Conservation (phyloP, 768 basidiomycete species). For the Boletus fagicola region DNA sequence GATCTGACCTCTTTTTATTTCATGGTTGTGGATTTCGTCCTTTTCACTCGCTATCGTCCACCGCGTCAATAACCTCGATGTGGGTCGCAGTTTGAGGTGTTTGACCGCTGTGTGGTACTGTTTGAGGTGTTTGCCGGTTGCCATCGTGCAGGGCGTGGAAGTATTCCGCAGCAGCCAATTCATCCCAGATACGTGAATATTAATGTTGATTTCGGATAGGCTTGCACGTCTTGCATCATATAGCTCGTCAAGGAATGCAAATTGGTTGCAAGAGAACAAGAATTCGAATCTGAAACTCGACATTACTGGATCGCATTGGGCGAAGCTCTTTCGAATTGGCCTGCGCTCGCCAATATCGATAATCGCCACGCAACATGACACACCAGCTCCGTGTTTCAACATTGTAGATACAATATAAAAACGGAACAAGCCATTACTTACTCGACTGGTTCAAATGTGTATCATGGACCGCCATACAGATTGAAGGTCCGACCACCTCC, state of each 20-base stretch:
- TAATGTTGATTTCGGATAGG: not conserved
- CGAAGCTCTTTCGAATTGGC: too few relatives aligned
- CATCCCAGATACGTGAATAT: not conserved
- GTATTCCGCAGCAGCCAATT: constrained; percentile 14
- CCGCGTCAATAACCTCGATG: not conserved
- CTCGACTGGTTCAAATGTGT: not conserved
- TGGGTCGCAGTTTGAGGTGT: not conserved
- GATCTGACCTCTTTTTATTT: constrained; percentile 33
- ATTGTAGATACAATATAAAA: not conserved
- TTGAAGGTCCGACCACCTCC: not conserved
- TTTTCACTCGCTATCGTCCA: not conserved
- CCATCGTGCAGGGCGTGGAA: constrained; percentile 10
- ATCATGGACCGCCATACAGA: not conserved
- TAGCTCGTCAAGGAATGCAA: not conserved
- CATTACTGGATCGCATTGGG: too few relatives aligned
- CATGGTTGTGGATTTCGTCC: constrained; percentile 15
- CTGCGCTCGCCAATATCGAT: not conserved
- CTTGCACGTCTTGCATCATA: not conserved
- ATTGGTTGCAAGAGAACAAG: not conserved
- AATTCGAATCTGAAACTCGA: too few relatives aligned
- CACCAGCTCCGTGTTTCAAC: not conserved
- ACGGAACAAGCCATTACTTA: not conserved
- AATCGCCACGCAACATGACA: not conserved
- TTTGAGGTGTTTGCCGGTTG: constrained; percentile 17
- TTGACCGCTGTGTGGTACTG: constrained; percentile 3